Conservation (phyloP, 768 basidiomycete genomes). For the Dentipellis sp. region DNA sequence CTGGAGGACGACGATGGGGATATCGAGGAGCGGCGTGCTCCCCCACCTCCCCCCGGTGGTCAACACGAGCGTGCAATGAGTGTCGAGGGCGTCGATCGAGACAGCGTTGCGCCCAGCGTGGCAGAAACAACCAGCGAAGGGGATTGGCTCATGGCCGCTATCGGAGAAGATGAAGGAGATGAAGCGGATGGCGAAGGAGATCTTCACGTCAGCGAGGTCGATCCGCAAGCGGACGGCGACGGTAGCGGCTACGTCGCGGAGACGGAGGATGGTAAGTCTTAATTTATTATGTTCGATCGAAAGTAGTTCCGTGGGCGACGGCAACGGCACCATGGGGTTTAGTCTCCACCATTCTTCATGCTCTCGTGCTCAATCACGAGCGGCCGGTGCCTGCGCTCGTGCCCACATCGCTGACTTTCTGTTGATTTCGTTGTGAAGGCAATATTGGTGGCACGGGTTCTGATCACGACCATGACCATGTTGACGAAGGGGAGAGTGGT, state of each 20-base stretch:
- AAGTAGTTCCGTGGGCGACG: conserved; percentile 15
- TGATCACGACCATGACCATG: conserved; percentile 21
- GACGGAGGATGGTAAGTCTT: conserved; percentile 22
- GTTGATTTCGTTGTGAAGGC: conserved; percentile 40
- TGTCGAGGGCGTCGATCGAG: conserved; percentile 46
- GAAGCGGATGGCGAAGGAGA: conserved; percentile 23
- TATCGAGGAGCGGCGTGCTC: conserved; percentile 58
- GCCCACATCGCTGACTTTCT: conserved; percentile 54
- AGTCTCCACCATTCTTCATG: not conserved
- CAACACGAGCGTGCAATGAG: conserved; percentile 30
- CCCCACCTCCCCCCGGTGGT: conserved; percentile 50
- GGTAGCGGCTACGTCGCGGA: not conserved
- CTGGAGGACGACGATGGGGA: conserved; percentile 84
- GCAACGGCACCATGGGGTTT: conserved; percentile 15
- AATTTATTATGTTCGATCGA: not conserved
- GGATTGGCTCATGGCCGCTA: conserved; percentile 88
- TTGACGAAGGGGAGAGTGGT: conserved; percentile 7
- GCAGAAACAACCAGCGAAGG: conserved; percentile 57
- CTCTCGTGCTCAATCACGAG: not conserved
- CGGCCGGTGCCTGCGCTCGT: conserved; percentile 14
- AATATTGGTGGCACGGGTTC: conserved; percentile 26
- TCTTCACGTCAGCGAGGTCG: conserved; percentile 5
- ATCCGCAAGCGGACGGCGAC: conserved; percentile 5
- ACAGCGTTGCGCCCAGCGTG: conserved; percentile 63
- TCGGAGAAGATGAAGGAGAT: conserved; percentile 62